A percentile compares a stretch with the other conserved stretches of the same genome.
Conservation (phyloP, 768 basidiomycete species). For the Leccinum aurantiacum region DNA sequence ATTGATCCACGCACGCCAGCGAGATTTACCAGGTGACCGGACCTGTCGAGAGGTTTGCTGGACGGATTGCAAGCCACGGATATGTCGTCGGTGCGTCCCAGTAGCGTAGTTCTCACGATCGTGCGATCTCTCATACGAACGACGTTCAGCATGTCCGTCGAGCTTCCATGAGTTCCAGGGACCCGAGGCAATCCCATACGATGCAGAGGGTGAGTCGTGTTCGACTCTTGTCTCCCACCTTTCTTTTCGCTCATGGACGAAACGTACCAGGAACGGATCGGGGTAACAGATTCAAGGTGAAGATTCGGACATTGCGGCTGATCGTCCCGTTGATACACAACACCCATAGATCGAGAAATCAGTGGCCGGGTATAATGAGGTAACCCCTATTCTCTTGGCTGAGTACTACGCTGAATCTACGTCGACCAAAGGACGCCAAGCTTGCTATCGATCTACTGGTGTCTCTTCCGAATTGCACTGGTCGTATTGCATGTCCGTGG, state of each 20-base stretch:
- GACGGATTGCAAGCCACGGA: conserved; percentile 85
- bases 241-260: neutral
- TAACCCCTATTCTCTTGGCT: conserved; percentile 24
- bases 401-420: conserved; percentile 2
- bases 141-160: conserved; percentile 67
- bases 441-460: conserved; percentile 73
- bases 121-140: conserved; percentile 1
- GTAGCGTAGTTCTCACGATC: neutral
- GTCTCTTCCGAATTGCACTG: conserved; percentile 81
- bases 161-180: conserved; percentile 92
- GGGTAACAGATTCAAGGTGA: conserved; percentile 90
- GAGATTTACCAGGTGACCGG: conserved; percentile 98
- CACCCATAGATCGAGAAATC: conserved; percentile 81
- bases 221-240: neutral
- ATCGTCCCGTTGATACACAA: conserved; percentile 5
- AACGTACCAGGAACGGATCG: conserved; percentile 65
- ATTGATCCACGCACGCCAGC: conserved; percentile 38
- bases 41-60: conserved; percentile 90
- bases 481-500: conserved; percentile 39
- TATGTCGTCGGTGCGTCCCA: conserved; percentile 68
- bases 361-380: conserved; percentile 86
- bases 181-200: conserved; percentile 86
- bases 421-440: conserved; percentile 62
- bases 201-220: conserved; percentile 62
- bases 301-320: neutral